Evolutionary conservation across 371 early-diverging fungal genomes (phyloP).

Genomic region (Dichotomocladium elegans): DNA sequence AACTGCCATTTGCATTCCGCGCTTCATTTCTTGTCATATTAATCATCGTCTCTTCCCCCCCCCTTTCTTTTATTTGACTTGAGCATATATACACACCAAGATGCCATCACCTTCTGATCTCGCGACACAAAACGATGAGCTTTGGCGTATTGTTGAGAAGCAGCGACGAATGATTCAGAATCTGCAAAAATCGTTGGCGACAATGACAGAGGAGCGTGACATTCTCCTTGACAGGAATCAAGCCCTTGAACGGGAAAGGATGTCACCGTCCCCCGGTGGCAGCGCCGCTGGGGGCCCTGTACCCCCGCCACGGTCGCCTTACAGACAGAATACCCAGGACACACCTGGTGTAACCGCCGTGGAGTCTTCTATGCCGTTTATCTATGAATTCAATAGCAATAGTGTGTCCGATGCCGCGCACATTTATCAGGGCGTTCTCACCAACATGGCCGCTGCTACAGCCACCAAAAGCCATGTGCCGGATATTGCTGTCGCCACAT

Average conservation of each 20-base stretch:
- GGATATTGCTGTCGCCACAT: no score
- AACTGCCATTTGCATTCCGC: no score
- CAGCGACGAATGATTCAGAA: conserved; percentile 75
- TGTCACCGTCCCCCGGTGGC: background rate
- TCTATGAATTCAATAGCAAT: no score
- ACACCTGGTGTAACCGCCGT: no score
- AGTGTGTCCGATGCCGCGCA: no score
- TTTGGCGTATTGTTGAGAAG: conserved; percentile 84
- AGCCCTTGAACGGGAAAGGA: conserved; percentile 9
- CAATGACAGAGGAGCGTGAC: conserved; percentile 44
- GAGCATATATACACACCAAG: conserved; percentile 9
- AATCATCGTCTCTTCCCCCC: background rate
- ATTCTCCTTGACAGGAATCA: conserved; percentile 19
- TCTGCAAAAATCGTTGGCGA: conserved; percentile 41
- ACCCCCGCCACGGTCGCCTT: conserved; percentile 43
- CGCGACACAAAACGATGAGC: conserved; percentile 64
- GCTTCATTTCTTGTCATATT: no score
- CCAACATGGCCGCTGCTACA: no score
- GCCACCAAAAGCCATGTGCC: no score
- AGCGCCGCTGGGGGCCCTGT: conserved; percentile 13
- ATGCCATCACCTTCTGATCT: conserved; percentile 6
- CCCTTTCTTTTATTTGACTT: background rate
- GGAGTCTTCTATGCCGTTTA: no score
- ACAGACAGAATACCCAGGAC: conserved; percentile 17
- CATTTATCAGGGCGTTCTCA: no score